These are phyloP conservation scores for Thalassia testudinum DNA, from an alignment of 116 monocot species.

Conservation along the genomic window DNA sequence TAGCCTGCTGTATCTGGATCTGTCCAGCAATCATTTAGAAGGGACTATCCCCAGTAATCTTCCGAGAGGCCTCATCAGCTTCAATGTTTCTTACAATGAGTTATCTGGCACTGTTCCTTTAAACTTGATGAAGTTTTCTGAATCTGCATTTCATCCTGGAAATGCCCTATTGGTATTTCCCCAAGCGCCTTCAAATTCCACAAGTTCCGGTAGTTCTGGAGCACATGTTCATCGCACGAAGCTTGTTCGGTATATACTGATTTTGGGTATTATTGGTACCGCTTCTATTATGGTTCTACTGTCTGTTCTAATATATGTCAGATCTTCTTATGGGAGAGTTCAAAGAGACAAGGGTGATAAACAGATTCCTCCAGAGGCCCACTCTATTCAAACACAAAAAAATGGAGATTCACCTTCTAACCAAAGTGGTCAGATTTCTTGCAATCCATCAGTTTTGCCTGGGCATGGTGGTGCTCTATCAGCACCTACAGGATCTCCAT, in stretches of 20 bases:
- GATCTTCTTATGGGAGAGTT: conserved; percentile 7
- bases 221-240: conserved; percentile 21
- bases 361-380: conserved; percentile 5
- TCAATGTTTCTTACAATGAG: conserved; percentile 66
- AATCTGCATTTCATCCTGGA: conserved; percentile 75
- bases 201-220: conserved; percentile 1
- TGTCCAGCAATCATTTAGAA: conserved; percentile 39
- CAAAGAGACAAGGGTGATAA: conserved; percentile 5
- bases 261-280: conserved; percentile 27
- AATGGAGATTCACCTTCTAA: conserved; percentile 3
- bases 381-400: conserved; percentile 10
- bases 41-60: conserved; percentile 54
- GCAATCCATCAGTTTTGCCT: conserved; percentile 13
- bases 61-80: conserved; percentile 28
- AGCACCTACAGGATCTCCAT: conserved; percentile 6
- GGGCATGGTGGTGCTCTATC: conserved; percentile 5
- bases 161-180: conserved; percentile 49
- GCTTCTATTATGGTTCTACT: conserved; percentile 21
- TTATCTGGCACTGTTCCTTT: conserved; percentile 55
- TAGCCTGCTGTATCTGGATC: conserved; percentile 33
- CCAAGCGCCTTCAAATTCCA: conserved; percentile 6
- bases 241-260: conserved; percentile 25
- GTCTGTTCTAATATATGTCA: conserved; percentile 32
- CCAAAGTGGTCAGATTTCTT: conserved; percentile 4
- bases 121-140: conserved; percentile 56